Evolutionary conservation across 148 eudicot species (phyloP).

Genomic region (Diospyros kaki): DNA sequence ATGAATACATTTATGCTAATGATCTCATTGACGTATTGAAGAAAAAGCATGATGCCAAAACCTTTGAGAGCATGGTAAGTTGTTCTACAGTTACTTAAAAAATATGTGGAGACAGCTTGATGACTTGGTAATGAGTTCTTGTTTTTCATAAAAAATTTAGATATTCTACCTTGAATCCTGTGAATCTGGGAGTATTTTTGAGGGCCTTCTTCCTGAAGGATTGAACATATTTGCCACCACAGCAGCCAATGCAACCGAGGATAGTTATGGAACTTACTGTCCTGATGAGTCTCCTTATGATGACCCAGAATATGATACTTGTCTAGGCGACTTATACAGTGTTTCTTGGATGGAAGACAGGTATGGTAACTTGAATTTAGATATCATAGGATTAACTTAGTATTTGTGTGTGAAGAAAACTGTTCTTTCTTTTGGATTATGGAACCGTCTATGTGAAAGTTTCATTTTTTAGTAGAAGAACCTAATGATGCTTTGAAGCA

Average conservation of each 20-base stretch:
- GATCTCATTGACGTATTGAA: slow-evolving; percentile 55
- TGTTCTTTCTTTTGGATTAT: too few relatives aligned
- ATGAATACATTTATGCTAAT: slow-evolving; percentile 59
- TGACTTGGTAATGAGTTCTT: background rate
- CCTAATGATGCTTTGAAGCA: too few relatives aligned
- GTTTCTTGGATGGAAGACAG: slow-evolving; percentile 95
- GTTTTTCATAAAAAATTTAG: slow-evolving; percentile 25
- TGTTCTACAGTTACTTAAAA: too few relatives aligned
- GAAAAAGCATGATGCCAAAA: slow-evolving; percentile 64
- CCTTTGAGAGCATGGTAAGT: slow-evolving; percentile 81
- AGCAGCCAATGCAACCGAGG: slow-evolving; percentile 68
- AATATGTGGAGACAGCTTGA: background rate
- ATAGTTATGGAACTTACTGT: slow-evolving; percentile 87
- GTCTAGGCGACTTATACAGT: slow-evolving; percentile 84
- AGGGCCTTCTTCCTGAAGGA: slow-evolving; percentile 70
- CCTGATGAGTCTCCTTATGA: slow-evolving; percentile 70
- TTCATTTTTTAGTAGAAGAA: too few relatives aligned
- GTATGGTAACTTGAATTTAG: slow-evolving; percentile 20
- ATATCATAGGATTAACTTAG: too few relatives aligned
- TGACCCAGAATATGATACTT: slow-evolving; percentile 70
- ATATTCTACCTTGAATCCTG: slow-evolving; percentile 88
- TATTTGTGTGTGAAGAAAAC: background rate
- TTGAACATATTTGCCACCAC: slow-evolving; percentile 77
- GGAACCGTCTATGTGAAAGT: too few relatives aligned
- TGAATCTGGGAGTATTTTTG: slow-evolving; percentile 86